Conservation (phyloP, 2,329 filamentous ascomycete genomes). For the Aspergillus niger region DNA sequence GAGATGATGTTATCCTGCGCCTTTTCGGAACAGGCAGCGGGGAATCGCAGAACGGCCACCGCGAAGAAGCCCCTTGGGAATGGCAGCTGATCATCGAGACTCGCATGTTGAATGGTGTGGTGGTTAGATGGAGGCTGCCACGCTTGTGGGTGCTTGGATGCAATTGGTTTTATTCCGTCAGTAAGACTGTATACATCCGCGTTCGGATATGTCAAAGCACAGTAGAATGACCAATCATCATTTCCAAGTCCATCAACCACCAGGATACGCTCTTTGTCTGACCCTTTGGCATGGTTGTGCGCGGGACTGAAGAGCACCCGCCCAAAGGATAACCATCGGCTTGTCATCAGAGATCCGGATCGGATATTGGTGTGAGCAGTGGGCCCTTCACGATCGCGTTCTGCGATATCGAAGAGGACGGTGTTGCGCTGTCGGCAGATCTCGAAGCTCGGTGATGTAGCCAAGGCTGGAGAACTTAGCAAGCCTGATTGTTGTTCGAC, state of each 20-base stretch:
- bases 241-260: conserved; percentile 55
- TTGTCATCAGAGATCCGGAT: conserved; percentile 54
- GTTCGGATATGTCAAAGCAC: conserved; percentile 51
- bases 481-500: conserved; percentile 30
- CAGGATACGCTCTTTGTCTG: conserved; percentile 47
- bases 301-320: conserved; percentile 54
- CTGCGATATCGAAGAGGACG: conserved; percentile 41
- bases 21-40: conserved; percentile 46
- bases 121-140: conserved; percentile 48
- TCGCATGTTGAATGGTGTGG: conserved; percentile 45
- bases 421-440: conserved; percentile 37
- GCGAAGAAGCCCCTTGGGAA: conserved; percentile 52
- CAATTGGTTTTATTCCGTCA: conserved; percentile 35
- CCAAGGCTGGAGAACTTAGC: conserved; percentile 29
- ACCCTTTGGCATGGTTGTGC: conserved; percentile 46
- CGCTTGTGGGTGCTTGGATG: conserved; percentile 41
- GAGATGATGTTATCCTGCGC: conserved; percentile 49
- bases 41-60: conserved; percentile 50
- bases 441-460: conserved; percentile 27
- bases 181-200: conserved; percentile 49
- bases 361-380: conserved; percentile 50
- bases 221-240: conserved; percentile 56
- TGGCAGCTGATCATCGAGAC: conserved; percentile 45
- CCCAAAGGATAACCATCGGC: conserved; percentile 54
- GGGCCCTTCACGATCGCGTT: conserved; percentile 44